phyloP scores from a whole-genome alignment of 768 basidiomycete genomes.

The Tricholoma terreum region DNA sequence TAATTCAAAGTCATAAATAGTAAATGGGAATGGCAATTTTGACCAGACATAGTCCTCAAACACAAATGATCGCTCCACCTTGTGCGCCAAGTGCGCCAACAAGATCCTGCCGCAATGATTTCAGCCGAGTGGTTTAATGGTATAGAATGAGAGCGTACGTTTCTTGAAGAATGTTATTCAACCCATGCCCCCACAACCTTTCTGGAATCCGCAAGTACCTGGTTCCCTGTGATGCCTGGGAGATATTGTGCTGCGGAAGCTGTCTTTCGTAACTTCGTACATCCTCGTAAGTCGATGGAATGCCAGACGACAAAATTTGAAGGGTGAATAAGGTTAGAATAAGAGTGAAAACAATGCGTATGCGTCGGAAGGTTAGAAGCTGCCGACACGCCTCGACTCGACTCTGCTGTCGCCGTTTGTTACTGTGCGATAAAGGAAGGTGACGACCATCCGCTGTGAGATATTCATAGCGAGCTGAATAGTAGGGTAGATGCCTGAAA shows the following conservation, averaged over 20 bases:
- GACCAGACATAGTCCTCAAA: constrained; percentile 62
- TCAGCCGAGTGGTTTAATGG: not conserved
- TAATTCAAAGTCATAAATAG: constrained; percentile 46
- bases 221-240: not conserved
- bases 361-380: too few species aligned
- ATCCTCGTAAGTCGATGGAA: constrained; percentile 1
- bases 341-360: not conserved
- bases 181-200: not conserved
- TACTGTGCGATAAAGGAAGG: too few species aligned
- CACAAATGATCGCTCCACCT: constrained; percentile 48
- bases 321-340: not conserved
- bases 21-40: constrained; percentile 45
- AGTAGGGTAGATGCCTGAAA: too few species aligned
- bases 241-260: constrained; percentile 3
- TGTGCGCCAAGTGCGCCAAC: constrained; percentile 47
- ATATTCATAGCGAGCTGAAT: not conserved
- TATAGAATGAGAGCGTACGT: constrained; percentile 28
- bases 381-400: too few species aligned
- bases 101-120: constrained; percentile 31
- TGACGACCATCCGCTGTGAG: not conserved
- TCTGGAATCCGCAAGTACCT: not conserved
- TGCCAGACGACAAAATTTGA: not conserved
- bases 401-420: too few species aligned
- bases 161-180: constrained; percentile 2
- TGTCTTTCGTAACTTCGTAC: not conserved